Percentiles rank a stretch among this genome's conserved stretches.
Conservation (phyloP, 2,329 filamentous ascomycete species). For the Paraphaeosphaeria sporulosa region DNA sequence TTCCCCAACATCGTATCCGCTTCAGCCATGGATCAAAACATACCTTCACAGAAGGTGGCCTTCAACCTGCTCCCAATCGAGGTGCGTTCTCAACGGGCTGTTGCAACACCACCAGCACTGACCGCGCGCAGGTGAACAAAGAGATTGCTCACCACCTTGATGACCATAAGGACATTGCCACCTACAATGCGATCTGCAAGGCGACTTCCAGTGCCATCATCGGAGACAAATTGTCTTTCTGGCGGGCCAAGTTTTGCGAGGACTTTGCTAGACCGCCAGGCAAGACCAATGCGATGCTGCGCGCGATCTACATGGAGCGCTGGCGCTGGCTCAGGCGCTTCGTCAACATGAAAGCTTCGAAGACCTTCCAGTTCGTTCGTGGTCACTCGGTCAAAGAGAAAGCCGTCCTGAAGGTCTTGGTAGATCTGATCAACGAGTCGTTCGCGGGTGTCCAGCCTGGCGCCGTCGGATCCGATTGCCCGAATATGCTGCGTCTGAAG, state of each 20-base stretch:
- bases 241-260: conserved; percentile 54
- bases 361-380: conserved; percentile 23
- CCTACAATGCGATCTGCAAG: conserved; percentile 52
- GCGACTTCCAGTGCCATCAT: conserved; percentile 51
- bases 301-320: conserved; percentile 41
- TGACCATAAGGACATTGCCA: conserved; percentile 53
- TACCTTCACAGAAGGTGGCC: conserved; percentile 23
- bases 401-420: conserved; percentile 48
- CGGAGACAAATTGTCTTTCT: conserved; percentile 53
- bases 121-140: conserved; percentile 48
- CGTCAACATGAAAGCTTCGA: conserved; percentile 6
- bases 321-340: conserved; percentile 31
- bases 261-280: conserved; percentile 49
- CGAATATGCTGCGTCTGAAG: conserved; percentile 43
- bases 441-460: conserved; percentile 34
- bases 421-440: conserved; percentile 53
- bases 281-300: conserved; percentile 32
- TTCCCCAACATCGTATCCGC: background rate
- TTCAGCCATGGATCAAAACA: conserved; percentile 19
- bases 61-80: conserved; percentile 46
- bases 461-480: conserved; percentile 33
- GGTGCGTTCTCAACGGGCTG: conserved; percentile 21
- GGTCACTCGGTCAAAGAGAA: conserved; percentile 36
- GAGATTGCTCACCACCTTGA: conserved; percentile 49
- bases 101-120: conserved; percentile 3